Percentiles rank a stretch among this genome's conserved stretches.
Conservation (phyloP, 352 stramenopile species). For the Pythium pectinolyticum region DNA sequence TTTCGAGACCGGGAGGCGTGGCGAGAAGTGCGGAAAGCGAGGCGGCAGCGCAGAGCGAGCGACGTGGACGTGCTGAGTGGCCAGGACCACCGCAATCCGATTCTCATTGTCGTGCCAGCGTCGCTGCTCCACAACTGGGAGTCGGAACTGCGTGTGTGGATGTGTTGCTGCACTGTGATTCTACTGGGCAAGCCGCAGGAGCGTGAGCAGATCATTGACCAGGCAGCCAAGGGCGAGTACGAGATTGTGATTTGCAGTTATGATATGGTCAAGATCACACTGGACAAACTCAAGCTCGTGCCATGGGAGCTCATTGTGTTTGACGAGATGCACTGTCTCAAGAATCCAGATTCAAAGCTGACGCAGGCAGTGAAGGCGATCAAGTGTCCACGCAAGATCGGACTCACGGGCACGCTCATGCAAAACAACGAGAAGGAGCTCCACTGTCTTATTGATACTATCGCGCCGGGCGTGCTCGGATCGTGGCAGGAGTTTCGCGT, state of each 20-base stretch:
- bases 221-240: constrained; percentile 71
- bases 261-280: constrained; percentile 88
- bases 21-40: constrained; percentile 91
- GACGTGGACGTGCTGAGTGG: constrained; percentile 63
- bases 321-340: constrained; percentile 98
- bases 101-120: constrained; percentile 98
- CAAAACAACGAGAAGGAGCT: constrained; percentile 88
- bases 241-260: constrained; percentile 86
- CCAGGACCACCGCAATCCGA: constrained; percentile 82
- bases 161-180: constrained; percentile 65
- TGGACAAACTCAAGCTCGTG: constrained; percentile 79
- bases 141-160: constrained; percentile 96
- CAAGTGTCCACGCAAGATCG: constrained; percentile 63
- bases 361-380: constrained; percentile 72
- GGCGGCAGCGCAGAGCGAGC: constrained; percentile 60
- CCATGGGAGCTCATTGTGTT: constrained; percentile 95
- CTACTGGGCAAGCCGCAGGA: constrained; percentile 61
- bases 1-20: constrained; percentile 95
- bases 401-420: constrained; percentile 89
- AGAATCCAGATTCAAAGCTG: constrained; percentile 96
- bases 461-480: constrained; percentile 63
- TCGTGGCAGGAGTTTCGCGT: constrained; percentile 67
- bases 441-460: constrained; percentile 74
- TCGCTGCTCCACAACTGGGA: constrained; percentile 99
- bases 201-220: constrained; percentile 54